These are phyloP conservation scores for Paracoccidioides brasiliensis DNA, from an alignment of 2,329 filamentous ascomycete genomes.

Conservation along the genomic window DNA sequence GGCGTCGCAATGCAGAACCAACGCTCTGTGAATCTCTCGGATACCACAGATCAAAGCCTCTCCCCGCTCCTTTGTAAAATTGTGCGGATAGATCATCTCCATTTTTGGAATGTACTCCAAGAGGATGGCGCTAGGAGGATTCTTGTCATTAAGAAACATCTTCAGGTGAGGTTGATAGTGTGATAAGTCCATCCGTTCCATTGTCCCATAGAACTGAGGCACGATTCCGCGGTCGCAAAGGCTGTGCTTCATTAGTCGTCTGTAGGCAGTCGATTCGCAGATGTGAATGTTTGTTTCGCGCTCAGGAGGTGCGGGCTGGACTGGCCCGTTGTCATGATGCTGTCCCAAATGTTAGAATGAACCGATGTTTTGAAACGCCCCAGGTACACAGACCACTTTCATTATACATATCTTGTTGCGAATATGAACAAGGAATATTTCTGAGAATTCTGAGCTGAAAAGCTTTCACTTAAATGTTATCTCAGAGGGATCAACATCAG, in stretches of 20 bases:
- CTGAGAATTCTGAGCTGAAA: background rate
- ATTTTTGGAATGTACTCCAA: slow-evolving; percentile 16
- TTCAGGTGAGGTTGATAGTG: background rate
- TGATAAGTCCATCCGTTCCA: background rate
- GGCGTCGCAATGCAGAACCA: slow-evolving; percentile 15
- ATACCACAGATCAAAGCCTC: slow-evolving; percentile 12
- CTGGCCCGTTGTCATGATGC: slow-evolving; percentile 1
- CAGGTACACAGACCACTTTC: background rate
- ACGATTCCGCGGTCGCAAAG: slow-evolving; percentile 1
- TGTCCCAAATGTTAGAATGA: slow-evolving; percentile 1
- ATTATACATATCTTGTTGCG: background rate
- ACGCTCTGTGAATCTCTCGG: slow-evolving; percentile 13
- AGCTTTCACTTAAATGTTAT: background rate
- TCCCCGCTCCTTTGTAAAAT: slow-evolving; percentile 13
- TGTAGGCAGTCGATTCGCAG: slow-evolving; percentile 6
- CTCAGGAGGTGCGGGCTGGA: background rate
- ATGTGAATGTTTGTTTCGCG: slow-evolving; percentile 3
- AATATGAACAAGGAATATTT: background rate
- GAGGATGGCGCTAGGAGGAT: slow-evolving; percentile 12
- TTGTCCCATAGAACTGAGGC: slow-evolving; percentile 2
- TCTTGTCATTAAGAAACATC: slow-evolving; percentile 8
- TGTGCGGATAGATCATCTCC: slow-evolving; percentile 8
- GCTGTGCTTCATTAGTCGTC: background rate
- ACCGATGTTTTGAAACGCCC: background rate
- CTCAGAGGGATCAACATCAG: background rate